Evolutionary conservation across 2,329 filamentous ascomycete genomes (phyloP).

Genomic region (Colletotrichum sp.): DNA sequence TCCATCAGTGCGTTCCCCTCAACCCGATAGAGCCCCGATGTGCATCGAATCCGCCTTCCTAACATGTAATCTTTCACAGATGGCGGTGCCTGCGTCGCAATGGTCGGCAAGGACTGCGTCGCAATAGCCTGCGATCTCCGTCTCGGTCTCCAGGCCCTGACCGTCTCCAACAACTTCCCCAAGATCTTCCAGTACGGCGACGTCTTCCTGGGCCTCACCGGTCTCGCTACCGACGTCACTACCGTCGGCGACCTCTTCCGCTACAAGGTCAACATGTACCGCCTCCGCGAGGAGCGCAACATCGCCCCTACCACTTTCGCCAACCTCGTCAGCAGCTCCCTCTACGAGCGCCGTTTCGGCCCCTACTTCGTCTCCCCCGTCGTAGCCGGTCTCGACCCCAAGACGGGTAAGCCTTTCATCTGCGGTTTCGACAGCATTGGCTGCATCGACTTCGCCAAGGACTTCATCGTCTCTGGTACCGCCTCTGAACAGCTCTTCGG

Average conservation of each 20-base stretch:
- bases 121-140: conserved; percentile 99
- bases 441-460: conserved; percentile 99
- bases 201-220: conserved; percentile 93
- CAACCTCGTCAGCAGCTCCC: conserved; percentile 87
- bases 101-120: conserved; percentile 99
- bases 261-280: conserved; percentile 99
- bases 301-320: conserved; percentile 95
- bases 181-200: conserved; percentile 99
- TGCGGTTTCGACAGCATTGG: conserved; percentile 99
- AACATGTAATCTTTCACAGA: conserved; percentile 45
- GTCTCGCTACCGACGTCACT: conserved; percentile 92
- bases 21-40: conserved; percentile 3
- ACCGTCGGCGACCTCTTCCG: conserved; percentile 97
- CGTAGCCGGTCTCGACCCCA: conserved; percentile 92
- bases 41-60: conserved; percentile 19
- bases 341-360: conserved; percentile 96
- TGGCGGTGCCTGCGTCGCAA: conserved; percentile 95
- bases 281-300: conserved; percentile 94
- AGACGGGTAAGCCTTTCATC: conserved; percentile 94
- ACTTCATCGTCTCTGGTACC: conserved; percentile 97
- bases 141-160: conserved; percentile 93
- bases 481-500: conserved; percentile 98
- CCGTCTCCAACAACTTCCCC: conserved; percentile 99
- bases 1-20: conserved; percentile 78
- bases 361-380: conserved; percentile 97